A percentile compares a stretch with the other conserved stretches of the same genome.
These are phyloP conservation scores for Rosa lucieae DNA, from an alignment of 306 rosid genomes.

Conservation along the genomic window DNA sequence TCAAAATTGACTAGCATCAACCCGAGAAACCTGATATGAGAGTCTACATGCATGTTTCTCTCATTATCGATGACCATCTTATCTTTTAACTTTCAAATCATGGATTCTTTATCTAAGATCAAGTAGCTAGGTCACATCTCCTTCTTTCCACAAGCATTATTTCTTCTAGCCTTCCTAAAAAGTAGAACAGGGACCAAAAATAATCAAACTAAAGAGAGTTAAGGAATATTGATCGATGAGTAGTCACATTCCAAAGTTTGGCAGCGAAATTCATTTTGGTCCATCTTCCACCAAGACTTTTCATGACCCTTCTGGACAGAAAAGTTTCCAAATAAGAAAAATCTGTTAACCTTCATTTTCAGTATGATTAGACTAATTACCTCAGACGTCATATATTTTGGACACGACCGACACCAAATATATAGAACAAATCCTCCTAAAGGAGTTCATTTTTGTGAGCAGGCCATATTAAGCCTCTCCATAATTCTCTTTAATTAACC, in stretches of 20 bases:
- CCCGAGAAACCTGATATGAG: slow-evolving; percentile 2
- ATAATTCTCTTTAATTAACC: background rate
- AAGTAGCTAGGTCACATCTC: slow-evolving; percentile 9
- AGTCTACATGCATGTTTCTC: slow-evolving; percentile 4
- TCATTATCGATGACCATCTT: slow-evolving; percentile 15
- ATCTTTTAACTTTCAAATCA: slow-evolving; percentile 23
- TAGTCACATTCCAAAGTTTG: slow-evolving; percentile 1
- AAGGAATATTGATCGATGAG: background rate
- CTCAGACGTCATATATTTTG: background rate
- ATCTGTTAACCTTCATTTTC: background rate
- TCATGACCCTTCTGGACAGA: background rate
- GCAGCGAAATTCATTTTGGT: background rate
- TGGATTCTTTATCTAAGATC: background rate
- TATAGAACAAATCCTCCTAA: background rate
- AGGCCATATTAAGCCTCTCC: background rate
- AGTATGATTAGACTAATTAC: background rate
- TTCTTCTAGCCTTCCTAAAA: slow-evolving; percentile 1
- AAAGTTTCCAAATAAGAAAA: background rate
- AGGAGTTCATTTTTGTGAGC: background rate
- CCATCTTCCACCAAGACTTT: background rate
- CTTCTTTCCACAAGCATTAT: slow-evolving; percentile 1
- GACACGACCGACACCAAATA: background rate
- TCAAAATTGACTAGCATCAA: slow-evolving; percentile 1
- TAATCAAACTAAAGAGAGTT: background rate
- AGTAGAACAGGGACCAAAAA: background rate